Evolutionary conservation across 2,329 filamentous ascomycete species (phyloP).

Genomic region (Triangularia verruculosa): DNA sequence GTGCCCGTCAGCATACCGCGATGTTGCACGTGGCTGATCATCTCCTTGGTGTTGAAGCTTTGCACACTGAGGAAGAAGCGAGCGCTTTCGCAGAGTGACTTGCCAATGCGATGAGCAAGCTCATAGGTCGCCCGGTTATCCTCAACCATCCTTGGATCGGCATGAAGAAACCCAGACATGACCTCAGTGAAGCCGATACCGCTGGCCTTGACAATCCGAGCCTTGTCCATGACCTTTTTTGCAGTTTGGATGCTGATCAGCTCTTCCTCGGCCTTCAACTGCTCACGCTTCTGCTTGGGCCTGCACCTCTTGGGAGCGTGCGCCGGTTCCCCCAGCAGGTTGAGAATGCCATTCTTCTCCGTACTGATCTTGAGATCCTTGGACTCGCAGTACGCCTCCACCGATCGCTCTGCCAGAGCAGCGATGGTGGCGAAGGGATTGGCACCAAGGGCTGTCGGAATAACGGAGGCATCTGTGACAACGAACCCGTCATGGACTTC

Average conservation of each 20-base stretch:
- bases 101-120: conserved; percentile 50
- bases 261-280: conserved; percentile 34
- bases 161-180: conserved; percentile 60
- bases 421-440: conserved; percentile 70
- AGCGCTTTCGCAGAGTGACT: conserved; percentile 53
- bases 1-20: conserved; percentile 56
- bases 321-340: conserved; percentile 54
- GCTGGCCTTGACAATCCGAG: conserved; percentile 42
- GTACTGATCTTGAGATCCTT: conserved; percentile 44
- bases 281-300: conserved; percentile 17
- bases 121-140: conserved; percentile 52
- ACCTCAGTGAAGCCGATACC: conserved; percentile 62
- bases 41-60: conserved; percentile 49
- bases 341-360: conserved; percentile 46
- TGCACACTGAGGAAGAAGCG: conserved; percentile 59
- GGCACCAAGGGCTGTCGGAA: conserved; percentile 61
- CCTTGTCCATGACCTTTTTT: conserved; percentile 39
- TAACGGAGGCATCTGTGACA: conserved; percentile 58
- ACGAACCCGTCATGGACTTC: conserved; percentile 57
- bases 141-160: conserved; percentile 38
- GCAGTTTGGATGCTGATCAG: conserved; percentile 37
- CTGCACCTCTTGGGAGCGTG: conserved; percentile 26
- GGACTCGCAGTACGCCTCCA: conserved; percentile 48
- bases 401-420: conserved; percentile 62
- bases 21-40: conserved; percentile 48